Evolutionary conservation across 2,329 filamentous ascomycete genomes (phyloP).

Genomic region (Penicillium sp.): DNA sequence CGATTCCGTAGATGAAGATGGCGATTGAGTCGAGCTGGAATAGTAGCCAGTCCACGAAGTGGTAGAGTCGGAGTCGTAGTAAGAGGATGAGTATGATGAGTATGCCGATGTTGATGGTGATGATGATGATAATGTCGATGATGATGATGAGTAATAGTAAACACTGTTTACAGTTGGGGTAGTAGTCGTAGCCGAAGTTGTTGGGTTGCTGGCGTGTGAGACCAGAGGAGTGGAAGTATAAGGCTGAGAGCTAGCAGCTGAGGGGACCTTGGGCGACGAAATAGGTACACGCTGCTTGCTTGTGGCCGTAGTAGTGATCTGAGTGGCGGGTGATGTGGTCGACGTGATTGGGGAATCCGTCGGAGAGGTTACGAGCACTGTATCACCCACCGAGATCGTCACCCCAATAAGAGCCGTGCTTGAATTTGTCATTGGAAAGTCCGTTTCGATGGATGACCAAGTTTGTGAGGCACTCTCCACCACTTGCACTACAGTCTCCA

Average conservation of each 20-base stretch:
- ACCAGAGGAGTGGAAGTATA: constrained; percentile 15
- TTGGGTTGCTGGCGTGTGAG: background rate
- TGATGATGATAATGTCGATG: no score
- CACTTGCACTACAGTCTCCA: constrained; percentile 20
- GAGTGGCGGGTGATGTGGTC: background rate
- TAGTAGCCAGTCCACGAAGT: background rate
- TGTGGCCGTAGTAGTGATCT: background rate
- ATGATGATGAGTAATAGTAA: background rate
- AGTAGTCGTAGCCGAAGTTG: background rate
- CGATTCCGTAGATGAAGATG: background rate
- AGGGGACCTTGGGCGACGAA: constrained; percentile 8
- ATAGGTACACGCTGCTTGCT: constrained; percentile 4
- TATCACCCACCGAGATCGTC: constrained; percentile 6
- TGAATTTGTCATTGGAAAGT: constrained; percentile 18
- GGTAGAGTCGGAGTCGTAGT: background rate
- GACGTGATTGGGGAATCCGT: background rate
- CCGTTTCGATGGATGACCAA: constrained; percentile 9
- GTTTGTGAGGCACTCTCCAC: constrained; percentile 20
- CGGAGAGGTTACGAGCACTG: constrained; percentile 1
- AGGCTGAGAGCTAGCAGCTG: constrained; percentile 8
- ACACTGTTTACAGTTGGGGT: background rate
- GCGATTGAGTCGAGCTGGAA: background rate
- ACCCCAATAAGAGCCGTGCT: constrained; percentile 9
- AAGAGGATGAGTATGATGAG: constrained; percentile 1
- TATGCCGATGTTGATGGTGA: background rate